These are phyloP conservation scores for Acanthochlamys bracteata DNA, from an alignment of 106 monocot genomes.

Conservation along the genomic window DNA sequence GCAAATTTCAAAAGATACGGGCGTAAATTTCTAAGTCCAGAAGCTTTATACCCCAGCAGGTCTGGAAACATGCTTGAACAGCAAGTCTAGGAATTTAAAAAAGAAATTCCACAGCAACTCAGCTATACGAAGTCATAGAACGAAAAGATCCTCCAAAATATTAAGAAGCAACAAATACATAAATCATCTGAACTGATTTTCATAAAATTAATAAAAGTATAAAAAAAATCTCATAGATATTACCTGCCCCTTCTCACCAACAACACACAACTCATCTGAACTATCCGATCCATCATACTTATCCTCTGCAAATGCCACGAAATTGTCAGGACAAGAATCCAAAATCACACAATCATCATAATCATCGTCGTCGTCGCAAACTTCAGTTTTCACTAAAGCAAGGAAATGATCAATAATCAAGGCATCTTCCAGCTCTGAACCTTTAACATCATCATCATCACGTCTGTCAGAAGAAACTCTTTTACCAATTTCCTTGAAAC, in stretches of 20 bases:
- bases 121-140: neutral
- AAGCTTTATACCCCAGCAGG: neutral
- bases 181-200: neutral
- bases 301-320: neutral
- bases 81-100: too few relatives aligned
- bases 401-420: neutral
- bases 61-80: too few relatives aligned
- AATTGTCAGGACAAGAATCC: neutral
- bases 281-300: neutral
- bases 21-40: neutral
- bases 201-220: neutral
- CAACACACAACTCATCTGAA: neutral
- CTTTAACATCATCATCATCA: neutral
- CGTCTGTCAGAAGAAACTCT: neutral
- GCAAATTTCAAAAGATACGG: neutral
- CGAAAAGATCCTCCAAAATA: neutral
- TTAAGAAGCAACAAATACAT: neutral
- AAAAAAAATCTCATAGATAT: too few relatives aligned
- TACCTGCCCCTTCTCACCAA: neutral
- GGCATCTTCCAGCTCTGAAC: neutral
- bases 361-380: too few relatives aligned
- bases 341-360: neutral
- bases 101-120: too few relatives aligned
- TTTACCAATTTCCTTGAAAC: neutral
- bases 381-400: neutral